Evolutionary conservation across 2,329 filamentous ascomycete species (phyloP), one percentile per base, ranked within the genome.

Genomic region (Fusarium algeriense): DNA sequence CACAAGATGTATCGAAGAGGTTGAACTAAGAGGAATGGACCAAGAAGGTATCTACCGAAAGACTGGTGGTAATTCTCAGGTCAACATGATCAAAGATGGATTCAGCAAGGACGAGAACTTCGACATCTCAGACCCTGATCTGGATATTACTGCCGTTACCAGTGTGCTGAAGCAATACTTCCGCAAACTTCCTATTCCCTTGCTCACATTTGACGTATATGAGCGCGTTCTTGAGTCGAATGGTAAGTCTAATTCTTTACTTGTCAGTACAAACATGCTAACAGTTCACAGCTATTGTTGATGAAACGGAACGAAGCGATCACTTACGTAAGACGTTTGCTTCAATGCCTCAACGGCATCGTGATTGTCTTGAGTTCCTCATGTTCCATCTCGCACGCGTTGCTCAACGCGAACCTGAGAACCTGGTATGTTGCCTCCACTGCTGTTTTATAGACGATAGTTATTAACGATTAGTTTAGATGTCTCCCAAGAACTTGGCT

Each of bases 141-240:
- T 98, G 59, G 96, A 99, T 80, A 98, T 99, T 69, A 97, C 97
- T 60, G 94, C 96, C 15, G 94, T 99, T 61, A 98, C 96, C 4
- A 97, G 94, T 78, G 93, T 95, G 23, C 83, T 99, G 76, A 99
- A 99, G 84, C 95, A 98, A 81, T 99, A 98, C 80, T 97, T 99
- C 88, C 90, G 96, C 75, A 96, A 95, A 81, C 86, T 98, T 38
- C 96, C 96, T 1, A 92, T 88, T 11, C 96, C 96, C 6, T 86
- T 99, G 35, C 90, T 99, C 75, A 97, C 95, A 0, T 98, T 92
- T 80, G 93, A 97, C 26, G 91, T 97, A 30, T 99, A 99, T 78
- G 95, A 98, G 75, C 88, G 89, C 41, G 88, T 99, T 53, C 84
- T 99, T 52, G 95, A 97, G 75, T 94, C 92, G 8, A 90, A 89